Conservation (phyloP, 257 asterid genomes). For the Cynanchum wilfordii region DNA sequence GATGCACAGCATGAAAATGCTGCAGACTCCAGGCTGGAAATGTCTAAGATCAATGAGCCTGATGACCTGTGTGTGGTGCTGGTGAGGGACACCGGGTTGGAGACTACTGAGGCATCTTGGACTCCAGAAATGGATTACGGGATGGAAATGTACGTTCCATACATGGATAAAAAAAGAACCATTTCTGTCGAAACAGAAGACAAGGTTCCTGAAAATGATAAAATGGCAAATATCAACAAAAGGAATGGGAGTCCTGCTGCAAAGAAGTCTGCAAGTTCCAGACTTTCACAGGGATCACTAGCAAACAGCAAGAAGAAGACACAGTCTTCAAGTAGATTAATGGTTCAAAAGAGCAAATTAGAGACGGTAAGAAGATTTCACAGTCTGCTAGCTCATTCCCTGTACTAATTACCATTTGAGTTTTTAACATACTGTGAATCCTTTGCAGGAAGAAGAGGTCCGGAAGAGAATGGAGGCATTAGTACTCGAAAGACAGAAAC, state of each 20-base stretch:
- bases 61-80: conserved; percentile 68
- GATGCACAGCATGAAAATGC: conserved; percentile 26
- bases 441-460: conserved; percentile 64
- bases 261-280: conserved; percentile 32
- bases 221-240: conserved; percentile 36
- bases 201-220: conserved; percentile 34
- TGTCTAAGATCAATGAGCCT: conserved; percentile 37
- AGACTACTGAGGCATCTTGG: conserved; percentile 50
- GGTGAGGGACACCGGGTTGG: conserved; percentile 45
- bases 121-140: conserved; percentile 67
- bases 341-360: conserved; percentile 55
- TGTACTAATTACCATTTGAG: not conserved
- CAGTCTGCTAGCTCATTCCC: not conserved
- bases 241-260: conserved; percentile 26
- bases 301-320: conserved; percentile 51
- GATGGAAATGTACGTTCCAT: conserved; percentile 43
- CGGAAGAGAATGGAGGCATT: conserved; percentile 67
- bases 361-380: conserved; percentile 41
- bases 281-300: conserved; percentile 29
- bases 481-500: conserved; percentile 52
- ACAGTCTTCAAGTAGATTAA: conserved; percentile 40
- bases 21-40: conserved; percentile 16
- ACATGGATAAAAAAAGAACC: conserved; percentile 44
- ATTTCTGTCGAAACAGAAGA: conserved; percentile 27
- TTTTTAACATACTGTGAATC: not conserved